These are phyloP conservation scores for Mycena alexandri DNA, from an alignment of 768 basidiomycete species.

Conservation along the genomic window DNA sequence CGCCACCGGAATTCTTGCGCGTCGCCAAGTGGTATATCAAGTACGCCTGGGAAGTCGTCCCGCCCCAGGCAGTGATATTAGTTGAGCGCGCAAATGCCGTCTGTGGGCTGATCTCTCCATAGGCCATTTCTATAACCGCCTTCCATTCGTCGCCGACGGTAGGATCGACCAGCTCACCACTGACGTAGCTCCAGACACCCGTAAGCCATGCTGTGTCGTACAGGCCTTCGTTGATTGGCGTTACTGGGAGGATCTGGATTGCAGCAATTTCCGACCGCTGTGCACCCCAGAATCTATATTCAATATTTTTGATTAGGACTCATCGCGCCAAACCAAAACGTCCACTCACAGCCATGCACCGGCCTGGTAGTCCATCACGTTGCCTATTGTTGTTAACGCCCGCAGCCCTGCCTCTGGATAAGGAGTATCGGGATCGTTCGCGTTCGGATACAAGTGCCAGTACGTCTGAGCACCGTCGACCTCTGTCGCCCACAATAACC, in stretches of 20 bases:
- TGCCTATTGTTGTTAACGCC: constrained; percentile 50
- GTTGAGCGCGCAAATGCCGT: constrained; percentile 46
- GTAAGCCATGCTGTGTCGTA: constrained; percentile 50
- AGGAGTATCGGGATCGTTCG: constrained; percentile 49
- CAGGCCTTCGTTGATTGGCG: constrained; percentile 50
- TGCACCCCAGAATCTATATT: constrained; percentile 48
- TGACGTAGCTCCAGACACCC: constrained; percentile 45
- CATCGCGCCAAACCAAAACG: neutral
- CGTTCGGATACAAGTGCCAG: constrained; percentile 52
- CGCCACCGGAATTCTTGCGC: constrained; percentile 44
- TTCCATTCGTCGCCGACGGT: constrained; percentile 50
- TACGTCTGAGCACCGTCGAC: constrained; percentile 50
- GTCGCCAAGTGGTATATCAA: constrained; percentile 50
- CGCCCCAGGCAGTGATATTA: constrained; percentile 49
- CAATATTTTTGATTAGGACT: neutral
- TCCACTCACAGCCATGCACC: constrained; percentile 51
- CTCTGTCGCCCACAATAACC: constrained; percentile 50
- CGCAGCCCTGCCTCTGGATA: constrained; percentile 49
- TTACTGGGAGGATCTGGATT: constrained; percentile 53
- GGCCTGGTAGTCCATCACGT: constrained; percentile 51
- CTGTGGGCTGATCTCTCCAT: constrained; percentile 45
- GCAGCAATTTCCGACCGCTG: constrained; percentile 50
- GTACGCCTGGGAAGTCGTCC: constrained; percentile 49
- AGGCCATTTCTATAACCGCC: constrained; percentile 50
- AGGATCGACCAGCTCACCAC: constrained; percentile 43